Percentiles rank a stretch among this genome's conserved stretches.
Conservation (phyloP, 2,329 filamentous ascomycete species). For the Achaetomium macrosporum region DNA sequence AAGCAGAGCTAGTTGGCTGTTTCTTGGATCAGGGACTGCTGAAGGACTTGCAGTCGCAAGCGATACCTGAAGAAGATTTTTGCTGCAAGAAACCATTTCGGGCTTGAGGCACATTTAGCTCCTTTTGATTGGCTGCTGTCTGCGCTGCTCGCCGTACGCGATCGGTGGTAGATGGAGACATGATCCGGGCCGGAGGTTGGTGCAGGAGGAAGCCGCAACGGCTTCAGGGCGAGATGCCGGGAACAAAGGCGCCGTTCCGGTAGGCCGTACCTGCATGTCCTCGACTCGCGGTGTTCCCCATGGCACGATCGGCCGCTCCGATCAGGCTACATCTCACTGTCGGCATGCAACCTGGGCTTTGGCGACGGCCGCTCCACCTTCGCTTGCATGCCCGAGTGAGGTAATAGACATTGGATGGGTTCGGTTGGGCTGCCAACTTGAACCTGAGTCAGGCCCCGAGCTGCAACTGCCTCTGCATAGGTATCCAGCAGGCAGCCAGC, state of each 20-base stretch:
- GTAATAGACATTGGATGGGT: too few species aligned
- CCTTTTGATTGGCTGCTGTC: constrained; percentile 5
- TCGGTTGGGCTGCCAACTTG: too few species aligned
- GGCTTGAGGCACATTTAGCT: background rate
- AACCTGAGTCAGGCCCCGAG: too few species aligned
- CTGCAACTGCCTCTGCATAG: too few species aligned
- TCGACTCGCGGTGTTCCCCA: background rate
- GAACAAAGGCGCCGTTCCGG: background rate
- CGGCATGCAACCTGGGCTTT: too few species aligned
- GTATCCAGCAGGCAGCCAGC: too few species aligned
- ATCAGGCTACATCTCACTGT: too few species aligned
- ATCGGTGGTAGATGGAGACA: background rate
- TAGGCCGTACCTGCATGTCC: background rate
- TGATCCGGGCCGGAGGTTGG: background rate
- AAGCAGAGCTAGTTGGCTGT: background rate
- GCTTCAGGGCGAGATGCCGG: background rate
- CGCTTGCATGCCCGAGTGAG: too few species aligned
- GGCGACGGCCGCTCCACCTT: too few species aligned
- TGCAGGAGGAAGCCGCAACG: background rate
- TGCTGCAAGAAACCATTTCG: background rate
- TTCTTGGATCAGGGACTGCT: background rate
- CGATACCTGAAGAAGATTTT: background rate
- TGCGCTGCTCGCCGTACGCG: background rate
- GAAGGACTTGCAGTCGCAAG: background rate
- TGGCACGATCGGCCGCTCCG: background rate